Evolutionary conservation across 2,329 filamentous ascomycete genomes (phyloP).

Genomic region (Lasiodiplodia gonubiensis): DNA sequence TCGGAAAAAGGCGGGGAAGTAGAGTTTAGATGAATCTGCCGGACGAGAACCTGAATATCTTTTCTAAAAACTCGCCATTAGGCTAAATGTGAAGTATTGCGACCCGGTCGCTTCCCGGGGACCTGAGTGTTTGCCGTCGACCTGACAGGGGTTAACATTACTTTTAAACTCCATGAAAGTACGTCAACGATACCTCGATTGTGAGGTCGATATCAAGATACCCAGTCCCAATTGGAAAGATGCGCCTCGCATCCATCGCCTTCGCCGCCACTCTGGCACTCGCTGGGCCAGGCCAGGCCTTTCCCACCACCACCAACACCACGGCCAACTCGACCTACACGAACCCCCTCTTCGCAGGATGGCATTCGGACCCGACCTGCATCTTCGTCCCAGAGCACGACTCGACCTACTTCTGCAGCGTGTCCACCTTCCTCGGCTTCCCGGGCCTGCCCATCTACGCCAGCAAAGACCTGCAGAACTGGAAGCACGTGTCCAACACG

Average conservation of each 20-base stretch:
- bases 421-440: conserved; percentile 52
- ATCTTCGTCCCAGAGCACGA: conserved; percentile 43
- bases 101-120: neutral
- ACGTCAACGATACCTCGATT: neutral
- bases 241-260: neutral
- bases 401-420: conserved; percentile 51
- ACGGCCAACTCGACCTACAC: conserved; percentile 22
- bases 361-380: conserved; percentile 53
- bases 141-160: neutral
- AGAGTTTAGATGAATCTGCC: neutral
- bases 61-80: neutral
- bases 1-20: conserved; percentile 5
- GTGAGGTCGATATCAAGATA: neutral
- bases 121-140: neutral
- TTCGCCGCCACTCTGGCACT: neutral
- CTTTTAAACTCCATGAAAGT: neutral
- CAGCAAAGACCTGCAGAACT: conserved; percentile 51
- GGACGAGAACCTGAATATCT: neutral
- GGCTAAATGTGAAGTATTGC: neutral
- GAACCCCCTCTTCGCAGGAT: conserved; percentile 53
- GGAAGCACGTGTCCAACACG: conserved; percentile 42
- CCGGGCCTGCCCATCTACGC: conserved; percentile 53
- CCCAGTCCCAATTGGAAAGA: neutral
- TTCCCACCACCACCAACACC: conserved; percentile 31
- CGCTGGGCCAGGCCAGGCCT: neutral